Evolutionary conservation across 345 rosid genomes (phyloP), one percentile per base, ranked within the genome.

Genomic region (Eucalyptus marginata): DNA sequence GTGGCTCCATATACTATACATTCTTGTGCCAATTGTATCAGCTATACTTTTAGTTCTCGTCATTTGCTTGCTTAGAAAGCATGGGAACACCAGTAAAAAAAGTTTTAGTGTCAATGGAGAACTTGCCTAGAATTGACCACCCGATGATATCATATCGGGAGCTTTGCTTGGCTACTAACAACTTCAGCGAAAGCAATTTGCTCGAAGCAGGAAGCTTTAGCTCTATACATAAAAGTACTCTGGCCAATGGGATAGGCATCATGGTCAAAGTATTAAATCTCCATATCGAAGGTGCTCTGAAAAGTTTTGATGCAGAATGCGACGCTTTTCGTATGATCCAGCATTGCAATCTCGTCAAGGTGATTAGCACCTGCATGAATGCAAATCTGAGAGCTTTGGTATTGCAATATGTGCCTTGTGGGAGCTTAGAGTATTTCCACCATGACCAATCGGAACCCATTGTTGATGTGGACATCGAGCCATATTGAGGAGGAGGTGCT

Each of bases 301-400:
- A 71, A 59, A 89, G 88, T 29, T 89, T 89, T 36, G 89, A 80
- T 1, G 27, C 16, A 20, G 90, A 90, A 86, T 88, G 92, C 25
- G 49, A 88, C 4, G 43, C 10, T 3, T 4, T 89, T 36, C 7
- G 86, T 7, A 49, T 43, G 4, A 90, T 89, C 6, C 4, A 49
- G 11, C 88, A 90, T 13, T 86, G 90, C 7, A 91, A 91, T 49
- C 86, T 91, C 1, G 86, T 91, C 5, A 91, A 31, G 88, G 44
- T 90, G 25, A 87, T 91, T 0, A 91, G 62, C n/a, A 6, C 87
- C 2, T 89, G 92, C 59, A 76, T 88, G 0, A 89, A 16, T 13
- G 43, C 25, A 0, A 90, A 88, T 22, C 3, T 64, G 11, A 84
- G 89, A 29, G 88, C 88, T 10, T 8, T 91, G 64, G 89, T 91